Conservation (phyloP, 768 basidiomycete species). For the Lyophyllum semitale region DNA sequence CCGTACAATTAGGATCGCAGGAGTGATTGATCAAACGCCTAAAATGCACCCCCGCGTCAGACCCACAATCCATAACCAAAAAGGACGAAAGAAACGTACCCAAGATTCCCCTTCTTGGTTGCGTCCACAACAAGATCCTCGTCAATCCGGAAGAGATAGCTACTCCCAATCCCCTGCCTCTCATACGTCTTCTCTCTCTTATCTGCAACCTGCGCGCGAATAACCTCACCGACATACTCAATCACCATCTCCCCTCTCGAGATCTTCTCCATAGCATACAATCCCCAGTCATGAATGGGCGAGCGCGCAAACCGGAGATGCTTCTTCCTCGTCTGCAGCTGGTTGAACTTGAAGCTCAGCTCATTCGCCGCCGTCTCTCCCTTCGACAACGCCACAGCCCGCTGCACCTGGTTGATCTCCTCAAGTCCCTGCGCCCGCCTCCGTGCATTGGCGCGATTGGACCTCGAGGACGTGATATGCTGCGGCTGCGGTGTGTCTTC, state of each 20-base stretch:
- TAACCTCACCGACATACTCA: conserved; percentile 98
- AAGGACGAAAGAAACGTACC: conserved; percentile 55
- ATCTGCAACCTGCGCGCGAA: conserved; percentile 93
- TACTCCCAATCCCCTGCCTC: conserved; percentile 95
- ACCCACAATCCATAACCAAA: conserved; percentile 11
- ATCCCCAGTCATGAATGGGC: conserved; percentile 97
- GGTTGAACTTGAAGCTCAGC: conserved; percentile 94
- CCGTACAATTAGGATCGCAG: conserved; percentile 92
- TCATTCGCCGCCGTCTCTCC: conserved; percentile 72
- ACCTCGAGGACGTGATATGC: conserved; percentile 74
- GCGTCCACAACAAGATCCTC: conserved; percentile 98
- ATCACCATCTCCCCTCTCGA: conserved; percentile 97
- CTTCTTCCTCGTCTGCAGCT: conserved; percentile 97
- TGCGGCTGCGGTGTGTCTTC: conserved; percentile 51
- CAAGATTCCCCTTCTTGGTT: conserved; percentile 98
- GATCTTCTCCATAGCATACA: conserved; percentile 98
- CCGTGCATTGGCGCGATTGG: conserved; percentile 90
- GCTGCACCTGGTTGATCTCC: conserved; percentile 90
- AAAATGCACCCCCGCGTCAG: conserved; percentile 3
- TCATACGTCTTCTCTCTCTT: conserved; percentile 97
- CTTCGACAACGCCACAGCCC: conserved; percentile 74
- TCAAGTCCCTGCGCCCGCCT: conserved; percentile 91
- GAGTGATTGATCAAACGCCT: conserved; percentile 99
- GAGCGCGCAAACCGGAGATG: conserved; percentile 93
- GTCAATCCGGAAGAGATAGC: conserved; percentile 97